Evolutionary conservation across 805 yeast genomes (phyloP).

Genomic region (Kockiozyma suomiensis): DNA sequence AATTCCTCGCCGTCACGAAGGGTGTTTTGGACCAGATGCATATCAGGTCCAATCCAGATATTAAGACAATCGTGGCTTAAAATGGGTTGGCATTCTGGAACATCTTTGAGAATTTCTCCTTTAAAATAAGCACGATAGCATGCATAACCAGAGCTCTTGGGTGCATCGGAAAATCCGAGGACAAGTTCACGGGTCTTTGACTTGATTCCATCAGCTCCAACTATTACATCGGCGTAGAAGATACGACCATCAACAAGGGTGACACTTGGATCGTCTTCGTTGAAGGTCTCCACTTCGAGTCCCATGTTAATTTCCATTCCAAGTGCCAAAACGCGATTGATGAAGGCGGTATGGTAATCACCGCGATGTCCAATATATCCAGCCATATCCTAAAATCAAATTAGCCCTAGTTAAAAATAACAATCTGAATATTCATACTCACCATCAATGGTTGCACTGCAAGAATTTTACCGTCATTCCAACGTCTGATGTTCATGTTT

Average conservation of each 20-base stretch:
- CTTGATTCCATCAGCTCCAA: constrained; percentile 42
- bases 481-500: constrained; percentile 23
- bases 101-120: not conserved
- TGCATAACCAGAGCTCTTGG: constrained; percentile 4
- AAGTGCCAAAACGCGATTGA: constrained; percentile 35
- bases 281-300: constrained; percentile 33
- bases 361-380: constrained; percentile 42
- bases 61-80: constrained; percentile 6
- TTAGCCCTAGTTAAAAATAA: constrained; percentile 8
- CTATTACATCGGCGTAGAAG: constrained; percentile 38
- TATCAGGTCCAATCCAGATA: constrained; percentile 9
- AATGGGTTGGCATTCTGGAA: constrained; percentile 6
- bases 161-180: constrained; percentile 21
- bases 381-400: constrained; percentile 16
- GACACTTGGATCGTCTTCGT: constrained; percentile 35
- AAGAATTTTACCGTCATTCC: constrained; percentile 37
- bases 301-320: constrained; percentile 36
- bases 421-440: constrained; percentile 20
- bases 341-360: constrained; percentile 39
- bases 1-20: constrained; percentile 11
- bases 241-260: constrained; percentile 33
- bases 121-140: constrained; percentile 5
- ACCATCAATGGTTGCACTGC: constrained; percentile 34
- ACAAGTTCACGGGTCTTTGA: constrained; percentile 37
- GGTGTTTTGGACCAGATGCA: constrained; percentile 10